Conservation (phyloP, 768 basidiomycete species). For the Hortiboletus campestris region DNA sequence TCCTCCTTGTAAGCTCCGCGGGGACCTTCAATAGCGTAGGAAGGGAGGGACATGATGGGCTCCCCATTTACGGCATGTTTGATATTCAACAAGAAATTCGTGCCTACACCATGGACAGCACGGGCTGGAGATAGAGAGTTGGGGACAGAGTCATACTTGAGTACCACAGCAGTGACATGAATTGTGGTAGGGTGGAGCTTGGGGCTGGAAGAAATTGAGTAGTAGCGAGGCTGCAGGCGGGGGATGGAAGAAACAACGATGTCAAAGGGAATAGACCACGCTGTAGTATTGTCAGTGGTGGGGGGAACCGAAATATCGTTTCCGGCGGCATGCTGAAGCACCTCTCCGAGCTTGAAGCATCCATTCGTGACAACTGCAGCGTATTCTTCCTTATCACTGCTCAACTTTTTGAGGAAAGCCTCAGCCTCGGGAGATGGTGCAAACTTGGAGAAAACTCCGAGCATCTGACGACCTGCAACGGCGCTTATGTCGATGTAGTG, state of each 20-base stretch:
- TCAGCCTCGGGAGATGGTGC: constrained; percentile 81
- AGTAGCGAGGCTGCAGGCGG: constrained; percentile 95
- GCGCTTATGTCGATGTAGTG: constrained; percentile 98
- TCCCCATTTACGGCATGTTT: constrained; percentile 72
- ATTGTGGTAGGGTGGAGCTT: constrained; percentile 87
- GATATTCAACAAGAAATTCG: constrained; percentile 94
- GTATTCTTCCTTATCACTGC: constrained; percentile 86
- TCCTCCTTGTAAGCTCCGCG: constrained; percentile 77
- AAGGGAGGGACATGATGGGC: constrained; percentile 51
- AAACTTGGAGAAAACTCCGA: constrained; percentile 83
- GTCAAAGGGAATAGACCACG: constrained; percentile 95
- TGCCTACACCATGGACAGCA: constrained; percentile 86
- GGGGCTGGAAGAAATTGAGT: constrained; percentile 97
- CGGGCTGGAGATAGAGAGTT: constrained; percentile 52
- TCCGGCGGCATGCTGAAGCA: constrained; percentile 87
- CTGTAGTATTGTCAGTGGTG: constrained; percentile 72
- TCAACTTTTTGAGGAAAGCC: constrained; percentile 69
- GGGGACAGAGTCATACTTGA: constrained; percentile 79
- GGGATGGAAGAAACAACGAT: constrained; percentile 91
- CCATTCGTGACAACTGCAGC: constrained; percentile 70
- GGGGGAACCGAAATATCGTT: constrained; percentile 60
- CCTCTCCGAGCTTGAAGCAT: constrained; percentile 89
- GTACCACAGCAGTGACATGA: constrained; percentile 93
- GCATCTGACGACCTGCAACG: constrained; percentile 90
- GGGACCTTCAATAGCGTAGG: constrained; percentile 88